Base-by-base conservation (phyloP, 2,329 filamentous ascomycete species). In the Aureobasidium vineae region DNA sequence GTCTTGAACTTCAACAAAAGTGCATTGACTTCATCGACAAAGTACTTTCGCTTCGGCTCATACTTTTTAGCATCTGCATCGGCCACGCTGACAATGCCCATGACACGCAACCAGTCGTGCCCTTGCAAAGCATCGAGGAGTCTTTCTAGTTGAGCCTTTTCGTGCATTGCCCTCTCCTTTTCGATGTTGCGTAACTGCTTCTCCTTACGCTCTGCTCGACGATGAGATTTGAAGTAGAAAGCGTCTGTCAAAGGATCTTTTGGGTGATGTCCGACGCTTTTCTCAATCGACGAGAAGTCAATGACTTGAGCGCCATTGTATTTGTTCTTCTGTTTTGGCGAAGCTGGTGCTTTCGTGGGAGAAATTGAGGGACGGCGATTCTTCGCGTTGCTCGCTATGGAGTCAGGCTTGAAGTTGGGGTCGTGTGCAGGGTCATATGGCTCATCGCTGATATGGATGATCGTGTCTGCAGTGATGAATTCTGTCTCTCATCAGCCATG, bases 101-200 rank as follows among this genome's bases (percentile, higher is more conserved):
- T 92, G 4, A 93, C 86, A 68, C 90, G 88, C 66, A 97, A 82
- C 95, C 95, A 99, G 77, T 98, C 95, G 67, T 90, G 91, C 2
- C 94, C 91, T 75, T 92, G 90, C 1, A 99, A 83, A 21, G 92
- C 92, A 64, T 95, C 92, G 7, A 97, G 83, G 19, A 89, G 78
- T 8, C 86, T 81, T 68, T 89, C 86, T n/a, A 89, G 77, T 70
- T 88, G 85, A 54, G 84, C 82, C 70, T 88, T 88, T 70, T 89
- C 86, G 73, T 89, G 86, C 79, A 87, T 86, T 5, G 86, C 86
- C 41, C 85, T 79, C 74, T 89, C 86, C 68, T 85, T 84, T 72
- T 89, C 87, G 66, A 88, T 88, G 71, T 89, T 89, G 60, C 87
- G 85, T 28, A 88, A 80, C 72, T 88, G 86, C 72, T 88, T 89